Base-by-base conservation (phyloP, 176 grass and related monocot species). In the Oropetium thomaeum region DNA sequence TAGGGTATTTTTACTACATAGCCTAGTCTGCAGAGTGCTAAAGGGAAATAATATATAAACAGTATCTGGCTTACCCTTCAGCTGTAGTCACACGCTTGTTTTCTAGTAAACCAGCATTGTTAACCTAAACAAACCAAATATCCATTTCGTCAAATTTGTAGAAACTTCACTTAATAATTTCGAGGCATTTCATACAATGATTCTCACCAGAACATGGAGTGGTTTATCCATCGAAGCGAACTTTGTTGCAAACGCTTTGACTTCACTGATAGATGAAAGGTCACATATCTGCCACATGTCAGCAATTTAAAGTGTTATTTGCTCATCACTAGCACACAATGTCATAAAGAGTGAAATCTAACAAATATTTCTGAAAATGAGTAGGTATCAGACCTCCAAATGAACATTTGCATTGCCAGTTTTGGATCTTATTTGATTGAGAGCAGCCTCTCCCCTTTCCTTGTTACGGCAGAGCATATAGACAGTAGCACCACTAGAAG, bases 391-490 rank as follows among this genome's bases (percentile, higher is more conserved):
- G 69, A 91, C 94, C 94, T 97, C 90, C 27, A 93, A 43, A 81
- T 93, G 94, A 77, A 97, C 75, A 67, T 93, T 87, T 65, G 43
- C 72, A 55, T 97, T 97, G 22, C 90, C 86, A 8, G 94, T 97
- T 70, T 82, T 87, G 19, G 90, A 91, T 65, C 83, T 89, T 72
- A 93, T 93, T 80, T 91, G 73, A 67, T 77, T 67, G 1, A 93
- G 81, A 37, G 94, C 90, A 73, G 70, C 72, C 80, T 97, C 90
- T 62, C 94, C 90, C 77, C 86, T 87, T 69, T 91, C 94, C 66
- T 93, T 97, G 73, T 71, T 97, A 71, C 94, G 94, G 71, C 94
- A 97, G 67, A 97, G 65, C 88, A 97, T 93, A 87, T 91, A 97
- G 29, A 97, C 88, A 40, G 83, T 97, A 53, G 94, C 94, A 85